phyloP scores from a whole-genome alignment of 306 rosid species.

The Styphnolobium japonicum region DNA sequence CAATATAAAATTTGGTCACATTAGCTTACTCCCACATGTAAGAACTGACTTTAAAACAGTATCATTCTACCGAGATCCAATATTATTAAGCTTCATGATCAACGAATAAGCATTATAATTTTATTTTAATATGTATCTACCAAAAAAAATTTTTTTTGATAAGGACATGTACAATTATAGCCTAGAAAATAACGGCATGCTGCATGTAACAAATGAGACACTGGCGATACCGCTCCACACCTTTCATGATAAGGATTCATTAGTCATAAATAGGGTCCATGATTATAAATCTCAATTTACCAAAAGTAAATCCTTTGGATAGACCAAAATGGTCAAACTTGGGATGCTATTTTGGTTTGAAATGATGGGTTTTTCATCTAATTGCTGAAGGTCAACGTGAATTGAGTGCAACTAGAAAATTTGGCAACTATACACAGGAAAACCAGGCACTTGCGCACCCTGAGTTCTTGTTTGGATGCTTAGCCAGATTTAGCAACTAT shows the following conservation, averaged over 20 bases:
- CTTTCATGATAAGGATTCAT: constrained; percentile 26
- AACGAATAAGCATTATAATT: constrained; percentile 16
- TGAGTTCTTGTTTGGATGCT: not conserved
- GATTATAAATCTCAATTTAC: not conserved
- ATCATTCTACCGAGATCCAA: constrained; percentile 10
- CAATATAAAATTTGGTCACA: not conserved
- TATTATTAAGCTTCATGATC: constrained; percentile 19
- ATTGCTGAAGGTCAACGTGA: not conserved
- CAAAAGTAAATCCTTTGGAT: not conserved
- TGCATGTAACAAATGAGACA: not conserved
- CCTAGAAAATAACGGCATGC: not conserved
- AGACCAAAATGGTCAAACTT: constrained; percentile 16
- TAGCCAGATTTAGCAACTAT: constrained; percentile 21
- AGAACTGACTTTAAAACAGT: not conserved
- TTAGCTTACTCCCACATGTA: not conserved
- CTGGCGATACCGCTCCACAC: not conserved
- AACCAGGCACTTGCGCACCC: not conserved
- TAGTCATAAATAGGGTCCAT: not conserved
- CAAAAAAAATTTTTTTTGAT: no score
- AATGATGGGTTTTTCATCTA: not conserved
- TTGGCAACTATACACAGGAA: not conserved
- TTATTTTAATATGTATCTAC: not conserved
- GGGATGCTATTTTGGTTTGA: not conserved
- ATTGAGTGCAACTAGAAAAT: not conserved
- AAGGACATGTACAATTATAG: not conserved